These are phyloP conservation scores for Phytophthora tentaculata DNA, from an alignment of 352 stramenopile species.

Conservation along the genomic window DNA sequence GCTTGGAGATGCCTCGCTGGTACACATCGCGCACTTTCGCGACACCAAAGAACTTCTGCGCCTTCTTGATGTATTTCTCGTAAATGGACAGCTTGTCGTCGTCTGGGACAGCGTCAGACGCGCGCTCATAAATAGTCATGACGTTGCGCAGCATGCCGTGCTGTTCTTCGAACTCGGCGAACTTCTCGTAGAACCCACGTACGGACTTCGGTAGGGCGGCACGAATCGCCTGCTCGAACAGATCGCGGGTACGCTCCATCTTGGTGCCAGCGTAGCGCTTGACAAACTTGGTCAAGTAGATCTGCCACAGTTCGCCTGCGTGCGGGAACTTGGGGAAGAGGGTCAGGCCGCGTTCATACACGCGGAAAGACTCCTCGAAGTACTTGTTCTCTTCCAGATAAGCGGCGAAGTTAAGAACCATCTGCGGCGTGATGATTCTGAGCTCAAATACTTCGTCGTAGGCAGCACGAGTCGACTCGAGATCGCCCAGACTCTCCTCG, in stretches of 20 bases:
- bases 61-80: conserved; percentile 94
- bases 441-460: conserved; percentile 97
- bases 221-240: conserved; percentile 96
- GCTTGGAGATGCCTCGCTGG: conserved; percentile 93
- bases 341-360: conserved; percentile 90
- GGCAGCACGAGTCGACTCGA: conserved; percentile 94
- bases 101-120: conserved; percentile 86
- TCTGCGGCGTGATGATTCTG: conserved; percentile 96
- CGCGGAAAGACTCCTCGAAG: conserved; percentile 96
- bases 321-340: conserved; percentile 95
- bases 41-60: conserved; percentile 96
- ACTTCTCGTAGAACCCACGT: conserved; percentile 80
- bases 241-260: conserved; percentile 95
- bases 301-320: conserved; percentile 94
- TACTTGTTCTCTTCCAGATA: conserved; percentile 98
- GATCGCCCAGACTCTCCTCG: conserved; percentile 97
- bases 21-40: conserved; percentile 97
- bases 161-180: conserved; percentile 97
- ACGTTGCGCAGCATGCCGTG: conserved; percentile 96
- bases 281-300: conserved; percentile 96
- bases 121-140: conserved; percentile 96
- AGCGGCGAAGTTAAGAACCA: conserved; percentile 97
- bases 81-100: conserved; percentile 95
- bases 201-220: conserved; percentile 89
- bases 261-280: conserved; percentile 96